Conservation (phyloP, 495 filamentous ascomycete species). For the Neurospora sp. region DNA sequence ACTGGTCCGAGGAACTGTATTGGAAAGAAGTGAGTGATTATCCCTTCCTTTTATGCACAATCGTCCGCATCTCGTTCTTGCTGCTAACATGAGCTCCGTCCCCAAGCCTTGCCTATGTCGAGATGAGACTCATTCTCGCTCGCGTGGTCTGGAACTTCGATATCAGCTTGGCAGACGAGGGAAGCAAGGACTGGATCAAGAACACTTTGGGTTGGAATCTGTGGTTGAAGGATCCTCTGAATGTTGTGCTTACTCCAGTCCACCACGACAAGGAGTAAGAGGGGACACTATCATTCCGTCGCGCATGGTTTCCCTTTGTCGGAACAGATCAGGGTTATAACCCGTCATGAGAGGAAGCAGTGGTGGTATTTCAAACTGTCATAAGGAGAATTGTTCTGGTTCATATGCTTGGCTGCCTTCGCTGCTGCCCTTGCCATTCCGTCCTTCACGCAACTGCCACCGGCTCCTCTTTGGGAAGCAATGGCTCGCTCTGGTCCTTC, state of each 20-base stretch:
- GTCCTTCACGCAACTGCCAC: not conserved
- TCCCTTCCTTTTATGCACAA: too few relatives aligned
- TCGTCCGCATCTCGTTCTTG: too few relatives aligned
- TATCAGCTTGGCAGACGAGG: conserved; percentile 30
- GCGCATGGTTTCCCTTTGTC: not conserved
- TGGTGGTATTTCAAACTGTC: not conserved
- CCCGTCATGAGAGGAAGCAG: not conserved
- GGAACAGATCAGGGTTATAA: not conserved
- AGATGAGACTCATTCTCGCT: conserved; percentile 39
- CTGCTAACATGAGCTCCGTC: too few relatives aligned
- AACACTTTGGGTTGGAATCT: conserved; percentile 14
- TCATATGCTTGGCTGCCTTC: not conserved
- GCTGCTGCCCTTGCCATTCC: not conserved
- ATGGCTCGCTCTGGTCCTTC: not conserved
- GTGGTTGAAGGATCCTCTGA: conserved; percentile 33
- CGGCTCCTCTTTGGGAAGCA: not conserved
- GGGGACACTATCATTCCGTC: not conserved
- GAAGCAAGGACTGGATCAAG: conserved; percentile 18
- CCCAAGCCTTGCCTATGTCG: conserved; percentile 21
- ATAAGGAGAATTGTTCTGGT: not conserved
- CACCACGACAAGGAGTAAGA: not conserved
- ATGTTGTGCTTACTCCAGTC: conserved; percentile 12
- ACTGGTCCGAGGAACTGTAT: conserved; percentile 39
- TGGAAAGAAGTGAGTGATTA: conserved; percentile 27
- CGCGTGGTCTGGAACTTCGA: conserved; percentile 43